Percentiles rank a stretch among this genome's conserved stretches.
These are phyloP conservation scores for Termitomyces sp. DNA, from an alignment of 768 basidiomycete genomes.

Conservation along the genomic window DNA sequence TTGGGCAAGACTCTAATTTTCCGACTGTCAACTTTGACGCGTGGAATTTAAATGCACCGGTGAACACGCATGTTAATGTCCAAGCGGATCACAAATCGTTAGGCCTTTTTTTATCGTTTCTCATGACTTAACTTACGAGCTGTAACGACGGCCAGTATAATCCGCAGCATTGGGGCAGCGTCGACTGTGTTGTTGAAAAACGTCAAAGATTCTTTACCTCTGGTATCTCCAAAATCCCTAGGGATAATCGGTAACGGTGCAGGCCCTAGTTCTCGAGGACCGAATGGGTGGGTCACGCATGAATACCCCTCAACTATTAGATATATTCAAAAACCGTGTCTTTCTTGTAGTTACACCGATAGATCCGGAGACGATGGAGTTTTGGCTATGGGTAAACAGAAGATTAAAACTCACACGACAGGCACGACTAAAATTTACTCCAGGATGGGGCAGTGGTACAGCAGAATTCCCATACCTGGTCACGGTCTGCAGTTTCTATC, in stretches of 20 bases:
- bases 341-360: slow-evolving; percentile 33
- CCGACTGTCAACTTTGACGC: slow-evolving; percentile 52
- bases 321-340: background rate
- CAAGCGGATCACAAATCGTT: slow-evolving; percentile 49
- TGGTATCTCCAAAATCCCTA: slow-evolving; percentile 40
- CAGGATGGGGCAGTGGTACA: slow-evolving; percentile 48
- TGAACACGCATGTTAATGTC: slow-evolving; percentile 48
- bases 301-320: background rate
- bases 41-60: slow-evolving; percentile 29
- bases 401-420: background rate
- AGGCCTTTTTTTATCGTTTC: background rate
- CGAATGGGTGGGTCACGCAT: slow-evolving; percentile 38
- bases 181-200: slow-evolving; percentile 65
- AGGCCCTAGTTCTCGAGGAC: slow-evolving; percentile 44
- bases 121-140: background rate
- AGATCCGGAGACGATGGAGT: slow-evolving; percentile 53
- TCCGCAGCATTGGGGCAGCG: slow-evolving; percentile 54
- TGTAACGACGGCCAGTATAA: slow-evolving; percentile 29
- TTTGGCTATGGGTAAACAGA: slow-evolving; percentile 47
- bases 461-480: slow-evolving; percentile 47
- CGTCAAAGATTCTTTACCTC: slow-evolving; percentile 33
- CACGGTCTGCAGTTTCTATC: slow-evolving; percentile 24
- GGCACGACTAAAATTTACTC: background rate
- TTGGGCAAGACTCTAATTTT: slow-evolving; percentile 45
- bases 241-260: slow-evolving; percentile 57